A percentile compares a stretch with the other conserved stretches of the same genome.
phyloP scores from a whole-genome alignment of 352 stramenopile species.

The Phytophthora pini region DNA sequence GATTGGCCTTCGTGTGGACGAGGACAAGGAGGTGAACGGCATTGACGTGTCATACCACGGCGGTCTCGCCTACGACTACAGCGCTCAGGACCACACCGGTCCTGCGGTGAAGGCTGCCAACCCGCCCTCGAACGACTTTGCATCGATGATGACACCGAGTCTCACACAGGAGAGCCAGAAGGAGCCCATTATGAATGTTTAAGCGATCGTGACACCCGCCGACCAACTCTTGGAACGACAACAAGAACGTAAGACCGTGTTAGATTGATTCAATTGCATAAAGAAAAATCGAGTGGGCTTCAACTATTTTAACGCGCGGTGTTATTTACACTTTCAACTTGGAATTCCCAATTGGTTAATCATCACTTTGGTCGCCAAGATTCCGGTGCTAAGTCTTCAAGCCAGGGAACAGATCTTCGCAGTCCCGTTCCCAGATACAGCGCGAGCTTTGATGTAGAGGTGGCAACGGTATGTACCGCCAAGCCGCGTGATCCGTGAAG shows the following conservation, averaged over 20 bases:
- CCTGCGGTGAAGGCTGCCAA: constrained; percentile 23
- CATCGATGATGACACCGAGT: constrained; percentile 24
- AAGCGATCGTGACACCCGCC: constrained; percentile 7
- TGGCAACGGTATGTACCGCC: background rate
- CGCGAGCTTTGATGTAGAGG: constrained; percentile 8
- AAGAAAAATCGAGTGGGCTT: constrained; percentile 11
- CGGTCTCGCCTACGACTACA: constrained; percentile 70
- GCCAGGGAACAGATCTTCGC: too few species aligned
- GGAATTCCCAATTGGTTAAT: background rate
- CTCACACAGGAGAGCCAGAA: constrained; percentile 25
- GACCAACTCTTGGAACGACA: background rate
- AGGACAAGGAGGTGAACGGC: constrained; percentile 78
- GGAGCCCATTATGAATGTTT: constrained; percentile 35
- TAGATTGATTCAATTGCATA: constrained; percentile 22
- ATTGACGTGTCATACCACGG: constrained; percentile 84
- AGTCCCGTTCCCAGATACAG: background rate
- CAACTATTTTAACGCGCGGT: background rate
- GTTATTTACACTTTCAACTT: too few species aligned
- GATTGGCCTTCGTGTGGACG: constrained; percentile 70
- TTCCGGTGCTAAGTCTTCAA: background rate
- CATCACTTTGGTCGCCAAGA: background rate
- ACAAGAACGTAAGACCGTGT: constrained; percentile 2
- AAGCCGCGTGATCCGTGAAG: too few species aligned
- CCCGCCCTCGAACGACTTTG: constrained; percentile 23
- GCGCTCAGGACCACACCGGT: constrained; percentile 24